Base-by-base conservation (phyloP, 2,329 filamentous ascomycete genomes). In the Pseudogymnoascus sp. region DNA sequence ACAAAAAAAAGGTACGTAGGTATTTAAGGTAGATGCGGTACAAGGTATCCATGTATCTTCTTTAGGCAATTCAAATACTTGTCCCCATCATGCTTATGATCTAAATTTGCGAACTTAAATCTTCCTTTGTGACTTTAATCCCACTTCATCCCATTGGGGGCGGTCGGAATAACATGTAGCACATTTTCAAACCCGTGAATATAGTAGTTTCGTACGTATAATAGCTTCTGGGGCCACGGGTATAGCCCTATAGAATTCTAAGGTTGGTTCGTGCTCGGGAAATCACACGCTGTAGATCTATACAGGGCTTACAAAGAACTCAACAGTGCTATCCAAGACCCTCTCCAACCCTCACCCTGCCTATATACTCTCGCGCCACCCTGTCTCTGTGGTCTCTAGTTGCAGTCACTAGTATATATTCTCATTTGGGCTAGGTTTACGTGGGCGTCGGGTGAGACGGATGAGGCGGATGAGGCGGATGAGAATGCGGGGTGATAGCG, bases 51-150 rank as follows among this genome's bases (percentile, higher is more conserved):
- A 31, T 53, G 8, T 31, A 53, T 17, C 23, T 53, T 53, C 13
- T 17, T 53, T 47, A 53, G 44, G 4, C 44, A 53, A 57, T 57
- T 57, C 26, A 57, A 57, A 17, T 53, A 57, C n/a, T 57, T 57
- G 19, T 26, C 28, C 13, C 26, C 17, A 33, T 57, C 15, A 31
- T 57, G 47, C n/a, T 31, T 33, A 31, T 31, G 8, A 17, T 57
- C 26, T 19, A 17, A 28, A n/a, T n/a, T n/a, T n/a, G n/a, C n/a
- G n/a, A n/a, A n/a, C n/a, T n/a, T 7, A 13, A 31, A 11, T n/a
- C 19, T 57, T 57, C 26, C 4, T n/a, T 57, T 3, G 9, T 57
- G 47, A 33, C 9, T 19, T 31, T 7, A 31, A 17, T 53, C 8
- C 15, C 47, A 53, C 28, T 5, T 31, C 15, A 17, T 17, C 15